Conservation (phyloP, 2,329 filamentous ascomycete species). For the Pseudocercospora crystallina region DNA sequence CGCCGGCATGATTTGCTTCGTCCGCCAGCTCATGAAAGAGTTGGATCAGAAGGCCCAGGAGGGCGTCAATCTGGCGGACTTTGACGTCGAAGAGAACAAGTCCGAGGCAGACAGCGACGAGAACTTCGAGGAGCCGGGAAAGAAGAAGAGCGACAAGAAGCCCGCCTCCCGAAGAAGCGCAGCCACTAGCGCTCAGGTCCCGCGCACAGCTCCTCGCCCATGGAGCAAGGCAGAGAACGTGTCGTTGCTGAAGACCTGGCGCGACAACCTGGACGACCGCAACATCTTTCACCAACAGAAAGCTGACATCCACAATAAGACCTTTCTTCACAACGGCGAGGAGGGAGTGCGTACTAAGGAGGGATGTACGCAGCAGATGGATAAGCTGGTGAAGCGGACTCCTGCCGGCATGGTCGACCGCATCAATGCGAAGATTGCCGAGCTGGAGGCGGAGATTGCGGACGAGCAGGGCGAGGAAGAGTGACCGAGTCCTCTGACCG, state of each 20-base stretch:
- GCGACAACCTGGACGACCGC: neutral
- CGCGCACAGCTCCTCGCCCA: neutral
- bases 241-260: constrained; percentile 4
- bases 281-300: neutral
- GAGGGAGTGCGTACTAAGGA: neutral
- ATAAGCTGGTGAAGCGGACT: neutral
- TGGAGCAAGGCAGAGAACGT: neutral
- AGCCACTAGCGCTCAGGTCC: neutral
- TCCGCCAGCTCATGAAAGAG: neutral
- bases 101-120: neutral
- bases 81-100: neutral
- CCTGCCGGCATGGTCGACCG: neutral
- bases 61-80: constrained; percentile 1
- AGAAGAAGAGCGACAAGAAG: neutral
- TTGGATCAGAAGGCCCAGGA: neutral
- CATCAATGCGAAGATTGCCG: constrained; percentile 2
- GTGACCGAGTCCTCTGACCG: too few species aligned
- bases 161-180: neutral
- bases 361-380: neutral
- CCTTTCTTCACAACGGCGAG: neutral
- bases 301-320: neutral
- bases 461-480: too few species aligned
- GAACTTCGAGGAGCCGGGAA: neutral
- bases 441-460: neutral
- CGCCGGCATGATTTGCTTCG: neutral